Evolutionary conservation across 345 rosid species (phyloP), one percentile per base, ranked within the genome.

Genomic region (Erysimum cheiranthoides): DNA sequence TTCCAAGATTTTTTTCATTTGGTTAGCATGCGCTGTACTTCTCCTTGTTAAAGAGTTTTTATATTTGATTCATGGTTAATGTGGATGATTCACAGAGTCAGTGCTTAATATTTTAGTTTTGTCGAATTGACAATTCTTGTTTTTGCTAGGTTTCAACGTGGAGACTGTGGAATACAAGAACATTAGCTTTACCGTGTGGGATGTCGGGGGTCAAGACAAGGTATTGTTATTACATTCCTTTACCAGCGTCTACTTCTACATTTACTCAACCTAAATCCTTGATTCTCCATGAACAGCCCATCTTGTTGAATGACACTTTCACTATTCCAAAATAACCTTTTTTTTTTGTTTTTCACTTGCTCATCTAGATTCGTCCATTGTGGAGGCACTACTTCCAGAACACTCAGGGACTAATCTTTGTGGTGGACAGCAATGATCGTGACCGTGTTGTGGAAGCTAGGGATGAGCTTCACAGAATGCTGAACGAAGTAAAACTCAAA

Each of bases 141-240:
- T 18, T 28, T 52, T 36, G 62, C 21, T 81, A 88, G 92, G 92
- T 21, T 88, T 88, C 81, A 88, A 88, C 34, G 93, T 88, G 39
- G 93, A 88, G 85, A 88, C 93, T 35, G 93, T 88, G 40, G 93
- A 88, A 61, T 88, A 88, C 73, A 88, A 88, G 86, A 88, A 88
- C 86, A 88, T 88, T 45, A 88, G 90, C 82, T 88, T 85, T 70
- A 88, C 93, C 6, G 93, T 88, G 52, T 88, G 93, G 93, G 93
- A 88, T 85, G 90, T 88, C 14, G 93, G 90, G 16, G 93, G 90
- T 84, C 93, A 88, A 68, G 93, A 88, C 81, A 88, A 88, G 89
- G 89, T 88, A 77, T 47, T 76, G 10, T 63, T 47, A 56, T 25
- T 32, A n/a, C 61, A 21, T 21, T 13, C 42, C 10, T 40, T 28